Evolutionary conservation across 2,329 filamentous ascomycete species (phyloP), one percentile per base, ranked within the genome.

Genomic region (Pseudogymnoascus sp.): DNA sequence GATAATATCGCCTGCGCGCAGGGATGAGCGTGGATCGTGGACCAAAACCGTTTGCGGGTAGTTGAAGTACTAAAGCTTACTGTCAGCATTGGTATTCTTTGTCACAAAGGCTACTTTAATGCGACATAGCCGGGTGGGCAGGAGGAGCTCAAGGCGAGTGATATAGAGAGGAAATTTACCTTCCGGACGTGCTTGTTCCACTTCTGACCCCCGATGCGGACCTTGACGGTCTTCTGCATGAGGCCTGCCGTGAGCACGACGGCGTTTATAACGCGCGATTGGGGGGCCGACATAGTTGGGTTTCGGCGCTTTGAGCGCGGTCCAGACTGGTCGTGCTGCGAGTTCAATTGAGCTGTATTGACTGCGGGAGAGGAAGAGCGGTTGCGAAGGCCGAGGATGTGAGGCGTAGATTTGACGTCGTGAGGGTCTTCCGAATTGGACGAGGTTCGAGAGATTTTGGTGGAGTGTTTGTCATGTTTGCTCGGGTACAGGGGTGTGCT

Each of bases 181-280:
- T 93, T 93, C 73, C 86, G 82, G 62, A 93, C 83, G 66, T 82
- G 80, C 64, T 81, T 82, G 73, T 93, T 89, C 87, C 88, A 93
- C 72, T 84, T 82, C 72, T 87, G 84, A 12, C 82, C 83, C 61
- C 88, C 87, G 12, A 93, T 81, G 68, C 86, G 84, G 66, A 93
- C 90, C 76, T 90, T 92, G 63, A 92, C 88, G 2, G 89, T 92
- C 76, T 88, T 90, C 64, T 85, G 77, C 88, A 92, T 92, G 64
- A 87, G 81, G 18, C 90, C 90, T 5, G 89, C 86, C 43, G 89
- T 91, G 60, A 93, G 84, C 23, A 93, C 90, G 42, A 93, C 84
- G 66, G 71, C 72, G 59, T 68, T 71, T 18, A 71, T 67, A 53
- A 66, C 64, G 42, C 61, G 64, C 25, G 62, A 28, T 40, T 60